Evolutionary conservation across 495 filamentous ascomycete species (phyloP), one percentile per base, ranked within the genome.

Genomic region (Haplographium delicatum): DNA sequence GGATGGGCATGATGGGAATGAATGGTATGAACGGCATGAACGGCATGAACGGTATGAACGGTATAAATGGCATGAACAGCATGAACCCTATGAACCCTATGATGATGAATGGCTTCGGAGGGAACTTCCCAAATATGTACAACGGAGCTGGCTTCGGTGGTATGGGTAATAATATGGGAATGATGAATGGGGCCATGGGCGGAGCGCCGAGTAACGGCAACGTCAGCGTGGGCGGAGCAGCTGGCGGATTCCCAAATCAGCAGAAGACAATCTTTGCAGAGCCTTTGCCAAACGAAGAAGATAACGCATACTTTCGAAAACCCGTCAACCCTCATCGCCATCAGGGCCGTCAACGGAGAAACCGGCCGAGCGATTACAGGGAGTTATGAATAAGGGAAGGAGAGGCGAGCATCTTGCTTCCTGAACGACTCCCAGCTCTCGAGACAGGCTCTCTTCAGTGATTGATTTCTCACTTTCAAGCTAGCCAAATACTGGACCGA

Each of bases 321-420:
- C 93, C 93, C 1, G 87, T 97, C 44, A 98, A 98, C 62, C 93
- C 90, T 9, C 89, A 96, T 62, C 82, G 93, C 48, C 86, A 94
- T 61, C 85, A 89, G 66, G 84, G 86, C 48, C 72, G 85, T 46
- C 82, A 88, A 51, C 81, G 86, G 52, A 71, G 84, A 54, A 81
- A 85, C 46, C 75, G 93, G 38, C 89, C 89, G 15, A 91, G 86
- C 62, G 94, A 98, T 68, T 96, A 91, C 55, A 75, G 83, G 35
- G 87, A 93, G 68, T 70, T 94, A n/a, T 91, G n/a, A n/a, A n/a
- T n/a, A n/a, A n/a, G n/a, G n/a, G n/a, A n/a, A n/a, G n/a, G n/a
- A n/a, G n/a, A n/a, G n/a, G n/a, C n/a, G n/a, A n/a, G n/a, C n/a
- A n/a, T n/a, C n/a, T n/a, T n/a, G n/a, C n/a, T n/a, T n/a, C n/a